A percentile compares a stretch with the other conserved stretches of the same genome.
Evolutionary conservation across 805 yeast species (phyloP).

Genomic region (Wickerhamomyces subpelliculosus): DNA sequence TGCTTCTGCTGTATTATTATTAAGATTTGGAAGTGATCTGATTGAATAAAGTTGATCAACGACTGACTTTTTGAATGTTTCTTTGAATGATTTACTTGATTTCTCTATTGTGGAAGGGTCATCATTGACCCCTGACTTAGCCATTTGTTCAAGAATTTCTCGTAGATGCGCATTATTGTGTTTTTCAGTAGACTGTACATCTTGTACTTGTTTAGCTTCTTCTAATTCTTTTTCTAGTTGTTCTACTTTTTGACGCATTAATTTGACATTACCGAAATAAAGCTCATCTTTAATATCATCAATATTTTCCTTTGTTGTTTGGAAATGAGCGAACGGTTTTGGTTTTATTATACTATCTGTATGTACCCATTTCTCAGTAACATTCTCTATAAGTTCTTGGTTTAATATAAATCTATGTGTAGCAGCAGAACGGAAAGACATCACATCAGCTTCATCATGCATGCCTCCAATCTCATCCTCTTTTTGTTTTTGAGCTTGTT

Average conservation of each 20-base stretch:
- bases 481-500: constrained; percentile 5
- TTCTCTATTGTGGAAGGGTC: constrained; percentile 1
- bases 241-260: constrained; percentile 18
- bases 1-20: constrained; percentile 13
- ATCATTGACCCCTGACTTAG: constrained; percentile 5
- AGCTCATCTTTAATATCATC: constrained; percentile 13
- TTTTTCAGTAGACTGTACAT: neutral
- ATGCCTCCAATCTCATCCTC: constrained; percentile 19
- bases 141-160: constrained; percentile 5
- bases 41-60: constrained; percentile 2
- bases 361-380: constrained; percentile 40
- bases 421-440: constrained; percentile 41
- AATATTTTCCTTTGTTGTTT: constrained; percentile 10
- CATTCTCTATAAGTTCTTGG: constrained; percentile 43
- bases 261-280: constrained; percentile 17
- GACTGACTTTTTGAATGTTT: constrained; percentile 4
- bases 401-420: constrained; percentile 36
- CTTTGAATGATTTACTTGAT: constrained; percentile 4
- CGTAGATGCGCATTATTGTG: constrained; percentile 6
- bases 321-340: constrained; percentile 14
- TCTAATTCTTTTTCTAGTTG: constrained; percentile 13
- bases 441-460: constrained; percentile 50
- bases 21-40: constrained; percentile 9
- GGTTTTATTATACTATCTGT: constrained; percentile 40
- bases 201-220: constrained; percentile 6